A percentile compares a stretch with the other conserved stretches of the same genome.
phyloP scores from a whole-genome alignment of 306 rosid species.

The Bauhinia variegata region DNA sequence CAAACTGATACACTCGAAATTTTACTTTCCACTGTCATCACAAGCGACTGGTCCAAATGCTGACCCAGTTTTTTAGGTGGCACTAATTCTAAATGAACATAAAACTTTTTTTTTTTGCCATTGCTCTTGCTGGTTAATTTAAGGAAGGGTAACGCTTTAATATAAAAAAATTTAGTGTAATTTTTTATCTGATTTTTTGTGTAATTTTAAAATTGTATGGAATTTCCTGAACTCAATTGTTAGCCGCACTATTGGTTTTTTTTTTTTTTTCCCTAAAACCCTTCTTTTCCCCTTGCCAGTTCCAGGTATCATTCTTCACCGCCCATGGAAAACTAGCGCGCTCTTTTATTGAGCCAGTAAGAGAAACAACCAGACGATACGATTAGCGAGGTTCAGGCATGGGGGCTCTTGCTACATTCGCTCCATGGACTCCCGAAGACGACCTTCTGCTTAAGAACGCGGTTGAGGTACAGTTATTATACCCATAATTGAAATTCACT shows the following conservation, averaged over 20 bases:
- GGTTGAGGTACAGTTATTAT: conserved; percentile 64
- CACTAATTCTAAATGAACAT: too few relatives aligned
- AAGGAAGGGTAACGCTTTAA: too few relatives aligned
- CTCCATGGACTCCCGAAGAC: conserved; percentile 74
- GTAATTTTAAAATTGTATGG: too few relatives aligned
- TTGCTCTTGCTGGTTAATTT: too few relatives aligned
- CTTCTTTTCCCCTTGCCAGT: neutral
- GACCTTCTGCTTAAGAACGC: conserved; percentile 85
- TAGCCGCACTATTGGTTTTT: conserved; percentile 17
- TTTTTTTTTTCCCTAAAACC: conserved; percentile 19
- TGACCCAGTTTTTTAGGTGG: too few relatives aligned
- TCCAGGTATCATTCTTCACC: neutral
- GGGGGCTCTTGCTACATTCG: conserved; percentile 73
- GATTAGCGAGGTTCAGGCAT: conserved; percentile 35
- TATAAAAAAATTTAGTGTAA: too few relatives aligned
- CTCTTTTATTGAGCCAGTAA: neutral
- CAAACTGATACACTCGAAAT: too few relatives aligned
- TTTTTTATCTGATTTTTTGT: too few relatives aligned
- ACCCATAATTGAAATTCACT: conserved; percentile 9
- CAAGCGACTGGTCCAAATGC: too few relatives aligned
- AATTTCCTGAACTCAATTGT: conserved; percentile 19
- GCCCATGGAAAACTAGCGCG: neutral
- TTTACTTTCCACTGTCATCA: too few relatives aligned
- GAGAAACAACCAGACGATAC: neutral
- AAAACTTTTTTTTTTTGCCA: too few relatives aligned